Conservation (phyloP, 768 basidiomycete genomes). For the Chlorophyllum brunneum region DNA sequence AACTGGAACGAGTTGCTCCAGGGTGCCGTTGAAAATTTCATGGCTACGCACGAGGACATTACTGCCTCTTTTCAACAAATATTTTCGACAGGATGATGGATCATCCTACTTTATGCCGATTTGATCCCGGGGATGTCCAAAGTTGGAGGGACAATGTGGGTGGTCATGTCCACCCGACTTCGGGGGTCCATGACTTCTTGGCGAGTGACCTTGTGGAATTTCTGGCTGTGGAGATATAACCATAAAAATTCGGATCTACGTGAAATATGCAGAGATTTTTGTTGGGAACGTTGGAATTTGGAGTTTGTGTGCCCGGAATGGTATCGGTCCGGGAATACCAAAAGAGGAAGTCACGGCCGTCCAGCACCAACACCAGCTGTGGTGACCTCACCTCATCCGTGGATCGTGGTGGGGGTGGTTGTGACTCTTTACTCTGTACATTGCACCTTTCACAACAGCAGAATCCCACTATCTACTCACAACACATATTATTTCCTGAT, state of each 20-base stretch:
- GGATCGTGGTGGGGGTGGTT: not conserved
- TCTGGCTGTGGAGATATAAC: not conserved
- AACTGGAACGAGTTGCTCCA: conserved; percentile 46
- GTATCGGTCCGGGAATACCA: not conserved
- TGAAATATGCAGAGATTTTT: too few relatives aligned
- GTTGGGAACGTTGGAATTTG: too few relatives aligned
- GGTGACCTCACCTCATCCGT: conserved; percentile 12
- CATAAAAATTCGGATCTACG: too few relatives aligned
- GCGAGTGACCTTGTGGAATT: conserved; percentile 10
- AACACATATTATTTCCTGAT: not conserved
- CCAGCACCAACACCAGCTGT: not conserved
- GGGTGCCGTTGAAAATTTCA: conserved; percentile 31
- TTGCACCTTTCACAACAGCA: not conserved
- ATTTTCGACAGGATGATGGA: conserved; percentile 46
- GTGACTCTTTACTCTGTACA: not conserved
- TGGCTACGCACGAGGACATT: conserved; percentile 35
- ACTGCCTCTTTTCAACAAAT: conserved; percentile 47
- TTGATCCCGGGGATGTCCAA: conserved; percentile 27
- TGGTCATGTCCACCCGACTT: conserved; percentile 53
- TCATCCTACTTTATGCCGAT: conserved; percentile 37
- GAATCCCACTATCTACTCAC: not conserved
- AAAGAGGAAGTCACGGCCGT: conserved; percentile 11
- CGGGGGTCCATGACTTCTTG: conserved; percentile 44
- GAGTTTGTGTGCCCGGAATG: not conserved
- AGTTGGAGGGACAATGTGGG: conserved; percentile 42